Base-by-base conservation (phyloP, 768 basidiomycete species). In the Fomitopsis pulvina region DNA sequence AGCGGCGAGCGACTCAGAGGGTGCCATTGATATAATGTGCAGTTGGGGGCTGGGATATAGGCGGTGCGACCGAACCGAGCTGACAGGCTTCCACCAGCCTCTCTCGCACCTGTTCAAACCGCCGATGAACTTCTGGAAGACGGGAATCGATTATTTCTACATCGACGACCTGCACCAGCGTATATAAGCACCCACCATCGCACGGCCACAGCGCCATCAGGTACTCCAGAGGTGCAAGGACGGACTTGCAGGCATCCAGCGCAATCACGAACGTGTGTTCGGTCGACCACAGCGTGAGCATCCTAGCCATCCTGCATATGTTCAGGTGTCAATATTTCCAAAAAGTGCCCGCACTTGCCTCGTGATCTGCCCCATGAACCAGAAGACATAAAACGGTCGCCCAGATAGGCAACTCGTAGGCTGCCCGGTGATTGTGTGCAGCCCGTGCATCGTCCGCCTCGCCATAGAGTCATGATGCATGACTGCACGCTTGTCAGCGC, bases 321-420 rank as follows among this genome's bases (percentile, higher is more conserved):
- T 34, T 21, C 25, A 34, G 32, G 18, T 32, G 11, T 34, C 5
- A 10, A 22, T 24, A 32, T n/a, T 20, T 7, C 20, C 12, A 18
- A 16, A 27, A 27, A 20, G 7, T 21, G 30, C 3, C 8, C 8
- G 16, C 47, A 62, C 63, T 46, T 50, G 78, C 81, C 79, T 74
- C 60, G 69, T 72, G 47, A 87, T 75, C 64, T 86, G 83, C 20
- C 75, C 74, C 81, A 85, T 83, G 60, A 87, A 85, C 84, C 83
- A 87, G 62, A 84, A 84, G 21, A 79, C 71, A 60, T 79, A 83
- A 60, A 83, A 83, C 9, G 85, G 85, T 49, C 84, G 68, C 14
- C 75, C 69, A 2, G 78, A 68, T 21, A 87, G 63, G 27, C 72
- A 62, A 52, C 78, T 74, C 20, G 65, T 57, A 20, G 61, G 59